Base-by-base conservation (phyloP, 768 basidiomycete genomes). In the Panaeolus papilionaceus region DNA sequence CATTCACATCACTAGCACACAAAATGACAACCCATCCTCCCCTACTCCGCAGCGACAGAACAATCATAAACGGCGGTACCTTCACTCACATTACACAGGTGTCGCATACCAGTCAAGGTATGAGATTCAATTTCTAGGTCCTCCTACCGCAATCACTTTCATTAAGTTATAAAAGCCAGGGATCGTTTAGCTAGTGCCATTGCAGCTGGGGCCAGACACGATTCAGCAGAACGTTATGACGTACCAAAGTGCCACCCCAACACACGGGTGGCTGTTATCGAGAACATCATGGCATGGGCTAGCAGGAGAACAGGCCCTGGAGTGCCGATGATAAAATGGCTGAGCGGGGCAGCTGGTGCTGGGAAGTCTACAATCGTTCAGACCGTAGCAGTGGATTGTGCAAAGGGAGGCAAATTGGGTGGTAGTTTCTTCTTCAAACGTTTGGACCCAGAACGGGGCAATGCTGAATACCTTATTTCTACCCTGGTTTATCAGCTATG, bases 371-470 rank as follows among this genome's bases (percentile, higher is more conserved):
- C 69, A 5, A 68, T 68, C 39, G 61, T 28, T 14, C 67, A 65
- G n/a, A 68, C 47, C 3, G 33, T 68, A 14, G 63, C 63, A 2
- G 38, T 67, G 40, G 37, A 39, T 2, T 45, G 62, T 14, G 16
- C 42, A 2, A 16, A 63, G 12, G 39, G 2, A n/a, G 61, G 64
- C 12, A 20, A 20, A 12, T 62, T 68, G 26, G 38, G 54, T 18
- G 69, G 64, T 38, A 44, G 26, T 20, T 70, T 68, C 49, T 70
- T 70, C 61, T 70, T 70, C 61, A 63, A 42, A 16, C 37, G 66
- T 10, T 6, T 33, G 6, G 11, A 47, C 18, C 11, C 63, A 11
- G 49, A 26, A 3, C 37, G 67, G 20, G 62, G 42, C 23, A 61
- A 63, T 23, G 38, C 28, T 40, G 26, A 38, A 14, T 20, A 20